A percentile compares a stretch with the other conserved stretches of the same genome.
Evolutionary conservation across 495 filamentous ascomycete species (phyloP).

Genomic region (Entonaema liquescens): DNA sequence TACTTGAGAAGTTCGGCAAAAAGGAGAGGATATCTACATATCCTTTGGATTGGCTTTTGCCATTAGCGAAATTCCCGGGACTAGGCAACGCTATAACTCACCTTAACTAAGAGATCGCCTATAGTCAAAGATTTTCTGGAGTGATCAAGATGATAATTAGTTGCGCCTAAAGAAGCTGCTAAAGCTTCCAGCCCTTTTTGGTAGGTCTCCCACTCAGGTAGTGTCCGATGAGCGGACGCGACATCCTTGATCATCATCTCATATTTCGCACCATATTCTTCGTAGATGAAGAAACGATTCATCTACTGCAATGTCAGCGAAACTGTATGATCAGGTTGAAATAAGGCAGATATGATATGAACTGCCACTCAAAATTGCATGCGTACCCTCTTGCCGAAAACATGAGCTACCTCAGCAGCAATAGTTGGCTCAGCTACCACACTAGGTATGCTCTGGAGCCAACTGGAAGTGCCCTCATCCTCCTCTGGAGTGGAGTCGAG

Average conservation of each 20-base stretch:
- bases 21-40: conserved; percentile 91
- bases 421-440: conserved; percentile 74
- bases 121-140: conserved; percentile 79
- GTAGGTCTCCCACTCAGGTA: conserved; percentile 80
- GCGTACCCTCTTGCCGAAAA: conserved; percentile 78
- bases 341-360: not conserved
- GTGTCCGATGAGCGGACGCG: conserved; percentile 68
- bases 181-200: conserved; percentile 90
- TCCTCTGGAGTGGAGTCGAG: conserved; percentile 67
- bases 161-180: conserved; percentile 75
- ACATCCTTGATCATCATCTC: conserved; percentile 82
- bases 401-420: conserved; percentile 76
- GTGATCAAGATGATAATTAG: conserved; percentile 68
- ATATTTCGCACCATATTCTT: conserved; percentile 88
- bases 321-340: not conserved
- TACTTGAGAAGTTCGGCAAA: conserved; percentile 82
- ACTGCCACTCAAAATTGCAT: not conserved
- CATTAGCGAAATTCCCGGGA: conserved; percentile 29
- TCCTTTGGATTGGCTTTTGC: conserved; percentile 84
- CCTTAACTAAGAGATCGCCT: conserved; percentile 91
- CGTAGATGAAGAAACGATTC: conserved; percentile 81
- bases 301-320: conserved; percentile 62
- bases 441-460: conserved; percentile 57
- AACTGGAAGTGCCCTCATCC: conserved; percentile 48
- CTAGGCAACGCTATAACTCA: conserved; percentile 44